Base-by-base conservation (phyloP, 1,284 basidiomycete species). In the Flammula alnicola region DNA sequence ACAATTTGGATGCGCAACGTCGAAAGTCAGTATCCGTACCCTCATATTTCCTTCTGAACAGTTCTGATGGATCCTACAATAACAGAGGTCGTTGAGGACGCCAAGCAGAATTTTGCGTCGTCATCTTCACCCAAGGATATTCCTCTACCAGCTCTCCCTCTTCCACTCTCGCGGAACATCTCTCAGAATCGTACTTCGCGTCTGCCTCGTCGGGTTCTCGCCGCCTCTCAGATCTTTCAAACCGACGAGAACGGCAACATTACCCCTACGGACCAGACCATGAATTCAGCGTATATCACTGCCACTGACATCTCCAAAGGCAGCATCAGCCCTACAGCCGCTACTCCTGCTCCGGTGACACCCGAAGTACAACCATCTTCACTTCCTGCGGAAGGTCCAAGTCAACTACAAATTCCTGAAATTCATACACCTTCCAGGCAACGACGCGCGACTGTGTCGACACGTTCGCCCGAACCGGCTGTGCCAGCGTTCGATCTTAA, bases 1-100 rank as follows among this genome's bases (percentile, higher is more conserved):
- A 78, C 81, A 1, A 70, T 83, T 44, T 91, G 88, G 89, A 85
- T 89, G 67, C 79, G 79, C 57, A 87, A 81, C 49, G 86, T 90
- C 8, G 88, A 91, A 68, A 85, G 88, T 91, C 63, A 62, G 87
- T 77, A 42, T 47, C 16, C 16, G 9, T 26, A 31, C 23, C 9
- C 14, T 39, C 2, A 10, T 30, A 12, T 44, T 20, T 33, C 20
- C 25, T 43, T 30, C 10, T 23, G 11, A 11, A n/a, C n/a, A 16
- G 26, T 36, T 35, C 16, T 43, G 23, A 37, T 27, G 9, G n/a
- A 11, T 35, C 12, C 23, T 16, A 32, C 26, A 47, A 36, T 43
- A 22, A 49, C 63, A 90, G 88, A 80, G 71, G 86, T 90, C 16
- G 84, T 90, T 7, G 84, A 88, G 61, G 88, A 89, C 58, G 83